Base-by-base conservation (phyloP, 345 rosid species). In the Anacardium occidentale region DNA sequence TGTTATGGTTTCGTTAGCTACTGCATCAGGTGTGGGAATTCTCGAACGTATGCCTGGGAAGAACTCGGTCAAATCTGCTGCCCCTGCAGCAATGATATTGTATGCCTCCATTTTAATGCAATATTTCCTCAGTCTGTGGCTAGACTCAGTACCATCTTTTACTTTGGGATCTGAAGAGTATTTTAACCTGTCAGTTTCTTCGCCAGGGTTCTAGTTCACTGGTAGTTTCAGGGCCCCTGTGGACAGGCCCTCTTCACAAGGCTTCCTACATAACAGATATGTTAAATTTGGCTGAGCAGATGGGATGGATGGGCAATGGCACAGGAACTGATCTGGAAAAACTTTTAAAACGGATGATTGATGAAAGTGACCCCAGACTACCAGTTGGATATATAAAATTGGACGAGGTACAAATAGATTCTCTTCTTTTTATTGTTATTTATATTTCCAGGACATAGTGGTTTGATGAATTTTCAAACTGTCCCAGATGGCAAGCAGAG, bases 231-330 rank as follows among this genome's bases (percentile, higher is more conserved):
- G 98, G 91, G 60, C 95, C 98, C 50, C 54, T 94, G 58, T 92
- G 97, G 97, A 85, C 84, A 42, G 98, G 97, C 66, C 90, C 97
- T 50, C 95, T 94, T 76, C 98, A 92, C 62, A 75, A 79, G 26
- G 82, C 82, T 40, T 62, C 84, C n/a, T 87, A 85, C 77, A 74
- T 89, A 14, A 80, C 69, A 26, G 89, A 89, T 24, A 90, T 94
- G 93, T 69, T 81, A 80, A 83, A 79, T 29, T 71, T 92, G 78
- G 95, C 97, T 3, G 78, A 84, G 75, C 75, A 87, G 60, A 83
- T 90, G 93, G 94, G 87, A 78, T 94, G 97, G 97, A 69, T 87
- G 20, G 78, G 91, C 48, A 66, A 87, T 74, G 89, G 58, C 59
- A 55, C 25, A 4, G 92, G 86, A 73, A 74, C 80, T 74, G 84